These are phyloP conservation scores for Nannizziopsis barbatae DNA, from an alignment of 2,329 filamentous ascomycete species.

Conservation along the genomic window DNA sequence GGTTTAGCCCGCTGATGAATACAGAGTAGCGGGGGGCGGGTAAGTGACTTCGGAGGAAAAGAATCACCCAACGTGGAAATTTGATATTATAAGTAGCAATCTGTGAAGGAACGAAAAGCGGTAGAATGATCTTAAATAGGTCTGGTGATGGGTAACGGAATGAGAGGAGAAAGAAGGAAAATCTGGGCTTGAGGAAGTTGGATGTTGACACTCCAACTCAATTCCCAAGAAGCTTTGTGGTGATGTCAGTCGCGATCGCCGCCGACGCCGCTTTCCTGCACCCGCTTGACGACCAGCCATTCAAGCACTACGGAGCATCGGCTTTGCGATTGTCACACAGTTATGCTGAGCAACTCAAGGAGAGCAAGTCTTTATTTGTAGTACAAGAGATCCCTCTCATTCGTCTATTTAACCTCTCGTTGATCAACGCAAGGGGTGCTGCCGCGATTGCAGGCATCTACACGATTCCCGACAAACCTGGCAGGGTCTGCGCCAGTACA, in stretches of 20 bases:
- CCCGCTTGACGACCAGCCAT: neutral
- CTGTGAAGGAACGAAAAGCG: too few species aligned
- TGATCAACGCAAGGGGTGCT: too few species aligned
- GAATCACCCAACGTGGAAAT: neutral
- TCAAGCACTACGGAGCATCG: neutral
- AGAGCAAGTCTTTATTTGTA: too few species aligned
- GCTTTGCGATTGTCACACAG: neutral
- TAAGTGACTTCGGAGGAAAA: neutral
- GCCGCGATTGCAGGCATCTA: too few species aligned
- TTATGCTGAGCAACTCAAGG: too few species aligned
- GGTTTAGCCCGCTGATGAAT: neutral
- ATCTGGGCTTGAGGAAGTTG: neutral
- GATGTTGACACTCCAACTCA: neutral
- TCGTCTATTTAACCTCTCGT: too few species aligned
- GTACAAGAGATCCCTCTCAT: too few species aligned
- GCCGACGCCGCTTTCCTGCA: neutral
- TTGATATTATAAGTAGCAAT: too few species aligned
- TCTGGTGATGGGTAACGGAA: neutral
- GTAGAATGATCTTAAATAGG: too few species aligned
- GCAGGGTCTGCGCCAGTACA: too few species aligned
- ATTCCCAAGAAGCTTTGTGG: conserved; percentile 7
- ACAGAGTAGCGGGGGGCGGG: too few species aligned
- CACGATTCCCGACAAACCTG: too few species aligned
- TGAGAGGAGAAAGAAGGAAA: neutral
- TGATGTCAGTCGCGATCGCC: conserved; percentile 9